Evolutionary conservation across 805 yeast species (phyloP), one percentile per base, ranked within the genome.

Genomic region (Lipomyces lipofer): DNA sequence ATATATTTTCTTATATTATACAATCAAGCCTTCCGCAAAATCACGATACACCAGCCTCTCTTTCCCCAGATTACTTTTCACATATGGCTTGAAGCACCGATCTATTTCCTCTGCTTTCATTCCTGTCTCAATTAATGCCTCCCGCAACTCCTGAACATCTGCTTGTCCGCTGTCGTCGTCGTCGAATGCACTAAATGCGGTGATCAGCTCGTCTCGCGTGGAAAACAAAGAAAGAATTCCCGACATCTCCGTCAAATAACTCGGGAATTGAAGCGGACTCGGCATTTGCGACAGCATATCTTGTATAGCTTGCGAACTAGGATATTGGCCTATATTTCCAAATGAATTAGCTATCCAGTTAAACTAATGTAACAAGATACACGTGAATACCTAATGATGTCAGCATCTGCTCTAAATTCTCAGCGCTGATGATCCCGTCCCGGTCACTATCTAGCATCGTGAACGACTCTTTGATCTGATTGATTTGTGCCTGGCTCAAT

Each of bases 371-470:
- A 7, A 35, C 13, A 17, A 15, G 30, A 4, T 28, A 36, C 19
- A 9, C 28, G 7, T 21, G 22, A 51, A 12, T 30, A 55, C 84
- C 86, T 13, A 85, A 60, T 9, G 79, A 77, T 38, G 77, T 72
- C 58, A 82, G 76, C 15, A 84, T 74, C 21, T 77, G 74, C 35
- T 71, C 73, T 50, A 91, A 49, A 52, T 69, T 73, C 1, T 24
- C 63, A 2, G 49, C 44, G 12, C 59, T 52, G 9, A 69, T 57
- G 3, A 69, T 66, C 1, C 89, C 88, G 64, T 90, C 95, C 24
- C 85, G 82, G 57, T 91, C 92, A 33, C 85, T 85, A 66, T 91
- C 97, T 6, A 91, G 80, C 62, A 88, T 69, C 27, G 87, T 82
- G 68, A 90, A 91, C 1, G 94, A 83, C 61, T 87, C 86, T 52